Evolutionary conservation across 2,329 filamentous ascomycete species (phyloP), one percentile per base, ranked within the genome.

Genomic region (Diaporthe citrichinensis): DNA sequence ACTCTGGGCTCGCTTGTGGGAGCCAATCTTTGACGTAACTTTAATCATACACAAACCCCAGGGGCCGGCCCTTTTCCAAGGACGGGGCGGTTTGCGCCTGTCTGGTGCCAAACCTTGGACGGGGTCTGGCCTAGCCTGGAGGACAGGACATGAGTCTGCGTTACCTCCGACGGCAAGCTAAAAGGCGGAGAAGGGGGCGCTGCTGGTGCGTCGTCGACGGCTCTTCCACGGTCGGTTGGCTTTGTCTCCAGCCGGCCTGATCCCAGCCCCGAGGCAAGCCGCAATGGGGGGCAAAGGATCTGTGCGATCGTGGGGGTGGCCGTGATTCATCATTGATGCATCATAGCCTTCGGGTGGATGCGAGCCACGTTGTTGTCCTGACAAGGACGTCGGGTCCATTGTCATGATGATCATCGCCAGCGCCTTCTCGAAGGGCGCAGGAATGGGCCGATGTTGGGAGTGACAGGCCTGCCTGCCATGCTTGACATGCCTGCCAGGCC

Each of bases 11-110:
- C 71, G 28, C 39, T 49, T 51, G 55, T 61, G 41, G 44, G 39
- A 59, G 57, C 71, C 55, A 61, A 49, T 59, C 71, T 51, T 57
- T 73, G 72, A 68, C 61, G 59, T 74, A 59, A 68, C 49, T 69
- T 57, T 74, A 49, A 73, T 69, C 36, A 58, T 57, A 46, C 51
- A 67, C 65, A 51, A 2, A 31, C 61, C 23, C 46, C 34, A 12
- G 65, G 46, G 23, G 62, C 44, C 65, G 46, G 49, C 5, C 39
- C 39, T 34, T 34, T 51, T 51, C 61, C 61, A 49, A 34, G 61
- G 61, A 34, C 61, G 61, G 61, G 61, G 41, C 41, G 31, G 62
- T 67, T 53, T 39, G 46, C 46, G 15, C 41, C 41, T 36, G 31
- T 20, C 28, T 58, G 55, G 55, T 58, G 55, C 55, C 41, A 49